These are phyloP conservation scores for Neurospora sp. DNA, from an alignment of 495 filamentous ascomycete genomes.

Conservation along the genomic window DNA sequence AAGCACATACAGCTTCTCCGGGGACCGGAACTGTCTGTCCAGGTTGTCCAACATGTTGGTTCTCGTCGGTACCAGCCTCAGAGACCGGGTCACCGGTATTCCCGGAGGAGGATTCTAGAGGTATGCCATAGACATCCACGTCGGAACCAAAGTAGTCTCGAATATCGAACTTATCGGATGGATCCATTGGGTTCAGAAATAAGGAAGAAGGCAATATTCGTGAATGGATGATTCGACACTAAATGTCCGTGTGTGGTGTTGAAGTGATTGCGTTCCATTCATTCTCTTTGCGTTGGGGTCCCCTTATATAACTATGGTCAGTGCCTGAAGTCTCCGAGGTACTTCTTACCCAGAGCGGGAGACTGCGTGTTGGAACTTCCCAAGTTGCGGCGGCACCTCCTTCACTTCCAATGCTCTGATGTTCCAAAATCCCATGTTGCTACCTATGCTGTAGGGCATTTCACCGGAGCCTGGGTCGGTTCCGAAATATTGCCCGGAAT, in stretches of 20 bases:
- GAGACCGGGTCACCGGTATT: background rate
- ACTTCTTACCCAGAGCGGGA: background rate
- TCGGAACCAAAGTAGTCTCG: background rate
- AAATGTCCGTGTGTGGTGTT: background rate
- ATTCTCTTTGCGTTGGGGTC: background rate
- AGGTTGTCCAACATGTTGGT: background rate
- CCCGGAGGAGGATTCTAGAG: background rate
- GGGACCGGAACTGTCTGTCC: background rate
- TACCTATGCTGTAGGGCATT: background rate
- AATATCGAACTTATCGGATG: background rate
- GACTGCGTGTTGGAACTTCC: background rate
- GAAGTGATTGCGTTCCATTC: background rate
- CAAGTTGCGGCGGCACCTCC: background rate
- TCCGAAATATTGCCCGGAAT: background rate
- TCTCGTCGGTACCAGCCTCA: background rate
- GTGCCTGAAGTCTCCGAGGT: background rate
- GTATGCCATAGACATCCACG: background rate
- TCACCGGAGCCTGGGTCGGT: background rate
- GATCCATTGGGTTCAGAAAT: background rate
- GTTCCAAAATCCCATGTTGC: background rate
- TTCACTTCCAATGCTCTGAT: background rate
- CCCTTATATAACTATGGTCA: background rate
- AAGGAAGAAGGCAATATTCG: background rate
- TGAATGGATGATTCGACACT: background rate
- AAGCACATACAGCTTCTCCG: background rate